A percentile compares a stretch with the other conserved stretches of the same genome.
phyloP scores from a whole-genome alignment of 441 rosid species.

The Jatropha multifida region DNA sequence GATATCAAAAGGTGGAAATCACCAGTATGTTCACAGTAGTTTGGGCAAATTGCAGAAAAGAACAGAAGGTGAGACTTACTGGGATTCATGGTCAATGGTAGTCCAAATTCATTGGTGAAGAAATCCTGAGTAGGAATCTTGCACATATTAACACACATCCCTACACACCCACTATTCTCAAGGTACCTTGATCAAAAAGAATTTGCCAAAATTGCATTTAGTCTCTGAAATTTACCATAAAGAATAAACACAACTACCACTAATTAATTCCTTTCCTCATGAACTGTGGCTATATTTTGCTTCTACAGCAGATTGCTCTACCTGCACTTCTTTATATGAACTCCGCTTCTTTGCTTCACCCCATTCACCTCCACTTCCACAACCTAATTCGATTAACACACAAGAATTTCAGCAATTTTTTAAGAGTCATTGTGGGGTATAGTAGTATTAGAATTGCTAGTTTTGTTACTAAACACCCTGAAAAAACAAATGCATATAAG shows the following conservation, averaged over 20 bases:
- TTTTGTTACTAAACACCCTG: too few relatives aligned
- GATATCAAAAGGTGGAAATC: not conserved
- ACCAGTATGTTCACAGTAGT: not conserved
- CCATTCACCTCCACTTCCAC: conserved; percentile 84
- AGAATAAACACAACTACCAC: not conserved
- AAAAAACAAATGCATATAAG: too few relatives aligned
- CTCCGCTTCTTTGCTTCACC: conserved; percentile 89
- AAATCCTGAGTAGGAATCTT: conserved; percentile 95
- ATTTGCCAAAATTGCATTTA: conserved; percentile 15
- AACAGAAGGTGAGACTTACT: conserved; percentile 41
- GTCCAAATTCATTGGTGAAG: conserved; percentile 96
- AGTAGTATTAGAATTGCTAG: not conserved
- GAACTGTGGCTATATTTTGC: not conserved
- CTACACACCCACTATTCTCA: conserved; percentile 97
- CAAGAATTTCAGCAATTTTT: not conserved
- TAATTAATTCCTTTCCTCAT: not conserved
- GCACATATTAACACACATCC: conserved; percentile 97
- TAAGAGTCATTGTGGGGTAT: not conserved
- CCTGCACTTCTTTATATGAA: conserved; percentile 91
- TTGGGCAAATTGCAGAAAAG: not conserved
- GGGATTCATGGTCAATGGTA: conserved; percentile 89
- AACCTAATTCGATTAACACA: conserved; percentile 43
- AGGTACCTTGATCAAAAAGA: conserved; percentile 56
- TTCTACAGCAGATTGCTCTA: conserved; percentile 18
- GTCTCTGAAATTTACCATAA: not conserved